Conservation (phyloP, 495 filamentous ascomycete species). For the Penicillium argentinense region DNA sequence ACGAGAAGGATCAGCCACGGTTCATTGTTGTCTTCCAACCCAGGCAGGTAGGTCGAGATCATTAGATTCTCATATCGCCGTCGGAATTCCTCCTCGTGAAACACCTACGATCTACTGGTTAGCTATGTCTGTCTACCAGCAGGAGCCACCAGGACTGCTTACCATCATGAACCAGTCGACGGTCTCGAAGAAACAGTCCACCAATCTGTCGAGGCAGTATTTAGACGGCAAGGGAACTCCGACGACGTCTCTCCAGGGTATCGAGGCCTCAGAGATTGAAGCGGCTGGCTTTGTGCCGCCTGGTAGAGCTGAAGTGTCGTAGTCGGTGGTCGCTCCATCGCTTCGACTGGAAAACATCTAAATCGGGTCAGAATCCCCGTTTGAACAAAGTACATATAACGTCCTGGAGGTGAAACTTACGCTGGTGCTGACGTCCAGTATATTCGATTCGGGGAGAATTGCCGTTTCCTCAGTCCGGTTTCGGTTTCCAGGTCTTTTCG, state of each 20-base stretch:
- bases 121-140: neutral
- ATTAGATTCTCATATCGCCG: slow-evolving; percentile 12
- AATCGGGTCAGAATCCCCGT: neutral
- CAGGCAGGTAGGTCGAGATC: neutral
- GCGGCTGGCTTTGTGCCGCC: slow-evolving; percentile 4
- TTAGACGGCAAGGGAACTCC: slow-evolving; percentile 7
- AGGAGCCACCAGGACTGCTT: neutral
- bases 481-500: neutral
- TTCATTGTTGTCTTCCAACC: slow-evolving; percentile 6
- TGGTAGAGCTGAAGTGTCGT: slow-evolving; percentile 14
- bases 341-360: neutral
- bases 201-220: slow-evolving; percentile 3
- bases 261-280: neutral
- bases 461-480: neutral
- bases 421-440: neutral
- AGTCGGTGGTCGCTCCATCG: too few species aligned
- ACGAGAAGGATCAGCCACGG: slow-evolving; percentile 12
- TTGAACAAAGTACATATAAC: neutral
- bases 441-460: neutral
- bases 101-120: too few species aligned
- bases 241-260: slow-evolving; percentile 11
- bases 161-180: slow-evolving; percentile 22
- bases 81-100: slow-evolving; percentile 15
- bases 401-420: neutral
- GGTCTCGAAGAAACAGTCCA: slow-evolving; percentile 12